Conservation (phyloP, 2,329 filamentous ascomycete species). For the Colletotrichum acutatum region DNA sequence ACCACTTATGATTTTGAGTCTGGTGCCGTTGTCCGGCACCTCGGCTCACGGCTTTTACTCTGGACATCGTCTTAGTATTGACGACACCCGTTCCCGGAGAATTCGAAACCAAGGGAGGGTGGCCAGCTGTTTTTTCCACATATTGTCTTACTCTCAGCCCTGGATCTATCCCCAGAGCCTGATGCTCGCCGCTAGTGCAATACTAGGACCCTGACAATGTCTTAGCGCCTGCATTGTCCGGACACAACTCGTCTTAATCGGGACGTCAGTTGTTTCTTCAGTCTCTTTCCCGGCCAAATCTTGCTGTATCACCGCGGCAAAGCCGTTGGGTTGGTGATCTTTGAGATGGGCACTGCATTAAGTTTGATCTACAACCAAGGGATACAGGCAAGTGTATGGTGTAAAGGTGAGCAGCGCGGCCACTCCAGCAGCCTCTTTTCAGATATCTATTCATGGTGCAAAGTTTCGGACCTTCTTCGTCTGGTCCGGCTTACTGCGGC, state of each 20-base stretch:
- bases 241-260: neutral
- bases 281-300: no score
- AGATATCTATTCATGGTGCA: neutral
- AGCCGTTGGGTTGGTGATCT: neutral
- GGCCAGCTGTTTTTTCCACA: neutral
- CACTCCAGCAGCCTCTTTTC: neutral
- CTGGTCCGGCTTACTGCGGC: neutral
- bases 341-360: neutral
- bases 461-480: neutral
- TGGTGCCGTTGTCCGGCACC: neutral
- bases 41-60: neutral
- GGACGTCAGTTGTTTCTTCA: neutral
- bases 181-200: conserved; percentile 15
- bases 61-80: neutral
- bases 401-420: neutral
- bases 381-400: neutral
- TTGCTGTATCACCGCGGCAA: neutral
- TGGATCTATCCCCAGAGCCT: neutral
- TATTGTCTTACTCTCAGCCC: conserved; percentile 21
- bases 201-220: conserved; percentile 1
- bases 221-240: conserved; percentile 25
- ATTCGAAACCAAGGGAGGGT: neutral
- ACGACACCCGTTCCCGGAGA: neutral
- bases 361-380: neutral
- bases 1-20: neutral